phyloP scores from a whole-genome alignment of 768 basidiomycete genomes.

The Tubosaeta sp. region DNA sequence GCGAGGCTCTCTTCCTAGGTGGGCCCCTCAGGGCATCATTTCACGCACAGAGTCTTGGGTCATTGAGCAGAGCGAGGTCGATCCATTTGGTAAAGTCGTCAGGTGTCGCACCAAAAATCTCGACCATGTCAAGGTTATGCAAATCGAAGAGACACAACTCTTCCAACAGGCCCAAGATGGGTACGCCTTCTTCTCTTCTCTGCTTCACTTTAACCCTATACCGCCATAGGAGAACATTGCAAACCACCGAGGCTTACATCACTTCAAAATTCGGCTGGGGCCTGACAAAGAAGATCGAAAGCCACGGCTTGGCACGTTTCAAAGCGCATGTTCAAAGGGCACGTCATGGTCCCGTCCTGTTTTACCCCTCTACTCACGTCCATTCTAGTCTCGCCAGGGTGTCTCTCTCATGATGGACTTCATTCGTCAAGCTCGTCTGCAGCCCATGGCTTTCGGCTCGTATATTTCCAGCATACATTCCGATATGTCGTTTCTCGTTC shows the following conservation, averaged over 20 bases:
- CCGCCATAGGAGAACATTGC: constrained; percentile 62
- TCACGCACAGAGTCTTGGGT: constrained; percentile 90
- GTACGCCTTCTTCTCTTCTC: constrained; percentile 40
- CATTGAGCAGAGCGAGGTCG: constrained; percentile 91
- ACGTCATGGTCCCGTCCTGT: constrained; percentile 23
- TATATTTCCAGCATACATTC: constrained; percentile 33
- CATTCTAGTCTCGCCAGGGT: constrained; percentile 74
- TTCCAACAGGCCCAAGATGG: constrained; percentile 67
- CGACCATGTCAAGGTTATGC: constrained; percentile 92
- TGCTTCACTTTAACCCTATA: background rate
- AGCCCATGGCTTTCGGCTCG: constrained; percentile 43
- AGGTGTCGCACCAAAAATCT: constrained; percentile 82
- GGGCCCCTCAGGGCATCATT: constrained; percentile 83
- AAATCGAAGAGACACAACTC: constrained; percentile 78
- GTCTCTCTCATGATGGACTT: constrained; percentile 77
- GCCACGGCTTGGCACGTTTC: constrained; percentile 77
- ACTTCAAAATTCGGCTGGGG: constrained; percentile 91
- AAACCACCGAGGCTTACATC: constrained; percentile 82
- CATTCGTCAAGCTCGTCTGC: constrained; percentile 70
- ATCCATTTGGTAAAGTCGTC: constrained; percentile 74
- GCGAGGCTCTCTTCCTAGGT: constrained; percentile 83
- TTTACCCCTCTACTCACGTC: background rate
- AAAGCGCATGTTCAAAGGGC: constrained; percentile 85
- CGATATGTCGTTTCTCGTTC: constrained; percentile 26
- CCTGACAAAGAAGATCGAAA: constrained; percentile 82